These are phyloP conservation scores for Aspergillus bridgeri DNA, from an alignment of 495 filamentous ascomycete genomes.

Conservation along the genomic window DNA sequence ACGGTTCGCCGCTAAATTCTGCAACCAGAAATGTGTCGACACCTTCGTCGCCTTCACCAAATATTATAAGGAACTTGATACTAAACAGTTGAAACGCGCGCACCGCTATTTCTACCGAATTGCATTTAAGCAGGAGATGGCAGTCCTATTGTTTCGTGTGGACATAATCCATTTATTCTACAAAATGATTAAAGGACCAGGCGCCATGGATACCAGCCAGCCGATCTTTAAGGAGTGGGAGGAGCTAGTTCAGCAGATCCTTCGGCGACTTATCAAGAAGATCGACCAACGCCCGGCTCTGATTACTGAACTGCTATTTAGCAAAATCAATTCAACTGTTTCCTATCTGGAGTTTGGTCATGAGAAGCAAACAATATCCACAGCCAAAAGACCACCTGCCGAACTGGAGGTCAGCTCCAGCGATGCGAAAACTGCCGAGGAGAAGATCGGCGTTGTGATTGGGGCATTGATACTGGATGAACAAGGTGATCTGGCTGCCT, in stretches of 20 bases:
- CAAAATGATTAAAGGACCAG: slow-evolving; percentile 88
- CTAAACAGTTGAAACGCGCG: slow-evolving; percentile 81
- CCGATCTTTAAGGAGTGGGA: slow-evolving; percentile 85
- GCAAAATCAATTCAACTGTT: slow-evolving; percentile 78
- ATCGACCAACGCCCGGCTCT: slow-evolving; percentile 79
- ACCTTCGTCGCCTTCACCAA: slow-evolving; percentile 80
- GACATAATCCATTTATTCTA: slow-evolving; percentile 89
- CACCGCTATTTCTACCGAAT: slow-evolving; percentile 95
- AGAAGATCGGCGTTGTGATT: slow-evolving; percentile 75
- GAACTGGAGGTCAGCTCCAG: slow-evolving; percentile 72
- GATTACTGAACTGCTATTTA: slow-evolving; percentile 87
- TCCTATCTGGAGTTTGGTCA: slow-evolving; percentile 89
- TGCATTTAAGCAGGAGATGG: slow-evolving; percentile 90
- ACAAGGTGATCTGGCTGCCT: slow-evolving; percentile 68
- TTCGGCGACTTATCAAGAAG: slow-evolving; percentile 73
- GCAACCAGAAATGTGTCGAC: slow-evolving; percentile 79
- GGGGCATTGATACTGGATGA: slow-evolving; percentile 73
- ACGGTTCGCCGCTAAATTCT: slow-evolving; percentile 75
- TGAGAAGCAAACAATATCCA: slow-evolving; percentile 68
- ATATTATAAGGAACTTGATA: slow-evolving; percentile 77
- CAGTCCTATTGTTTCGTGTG: slow-evolving; percentile 80
- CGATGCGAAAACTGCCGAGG: slow-evolving; percentile 57
- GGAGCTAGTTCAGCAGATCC: slow-evolving; percentile 75
- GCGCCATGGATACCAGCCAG: slow-evolving; percentile 61
- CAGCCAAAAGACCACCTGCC: slow-evolving; percentile 56